A percentile compares a stretch with the other conserved stretches of the same genome.
Conservation (phyloP, 2,329 filamentous ascomycete genomes). For the Hortaea werneckii region DNA sequence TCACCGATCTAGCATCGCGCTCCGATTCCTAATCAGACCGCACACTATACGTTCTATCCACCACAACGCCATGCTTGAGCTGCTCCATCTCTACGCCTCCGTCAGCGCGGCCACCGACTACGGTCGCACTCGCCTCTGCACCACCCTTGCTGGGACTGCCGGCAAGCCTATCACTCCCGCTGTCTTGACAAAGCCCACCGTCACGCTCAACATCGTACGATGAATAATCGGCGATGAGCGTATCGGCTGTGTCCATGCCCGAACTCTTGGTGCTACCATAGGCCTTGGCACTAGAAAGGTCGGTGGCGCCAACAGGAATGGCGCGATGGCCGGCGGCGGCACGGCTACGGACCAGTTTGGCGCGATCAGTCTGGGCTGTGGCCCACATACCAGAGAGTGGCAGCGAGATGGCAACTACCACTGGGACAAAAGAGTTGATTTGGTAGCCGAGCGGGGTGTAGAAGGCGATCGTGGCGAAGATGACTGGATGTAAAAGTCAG, state of each 20-base stretch:
- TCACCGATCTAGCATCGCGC: neutral
- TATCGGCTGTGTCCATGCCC: conserved; percentile 5
- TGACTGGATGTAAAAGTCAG: conserved; percentile 34
- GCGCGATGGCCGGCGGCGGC: conserved; percentile 9
- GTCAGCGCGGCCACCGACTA: neutral
- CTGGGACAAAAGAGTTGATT: conserved; percentile 45
- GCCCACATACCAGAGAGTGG: conserved; percentile 59
- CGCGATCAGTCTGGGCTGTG: conserved; percentile 12
- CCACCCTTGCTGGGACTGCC: neutral
- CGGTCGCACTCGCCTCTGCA: neutral
- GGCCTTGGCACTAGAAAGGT: conserved; percentile 4
- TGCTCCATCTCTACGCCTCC: conserved; percentile 2
- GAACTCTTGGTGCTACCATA: conserved; percentile 2
- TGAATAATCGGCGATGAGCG: conserved; percentile 4
- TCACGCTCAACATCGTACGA: conserved; percentile 1
- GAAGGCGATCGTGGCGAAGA: conserved; percentile 52
- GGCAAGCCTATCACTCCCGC: neutral
- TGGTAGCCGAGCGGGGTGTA: conserved; percentile 38
- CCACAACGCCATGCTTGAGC: conserved; percentile 2
- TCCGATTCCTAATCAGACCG: conserved; percentile 9
- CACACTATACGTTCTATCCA: conserved; percentile 10
- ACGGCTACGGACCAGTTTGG: conserved; percentile 8
- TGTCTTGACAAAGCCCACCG: neutral
- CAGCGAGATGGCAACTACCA: conserved; percentile 51
- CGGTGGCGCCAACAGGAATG: conserved; percentile 9